These are phyloP conservation scores for Solanum dulcamara DNA, from an alignment of 257 asterid species.

Conservation along the genomic window DNA sequence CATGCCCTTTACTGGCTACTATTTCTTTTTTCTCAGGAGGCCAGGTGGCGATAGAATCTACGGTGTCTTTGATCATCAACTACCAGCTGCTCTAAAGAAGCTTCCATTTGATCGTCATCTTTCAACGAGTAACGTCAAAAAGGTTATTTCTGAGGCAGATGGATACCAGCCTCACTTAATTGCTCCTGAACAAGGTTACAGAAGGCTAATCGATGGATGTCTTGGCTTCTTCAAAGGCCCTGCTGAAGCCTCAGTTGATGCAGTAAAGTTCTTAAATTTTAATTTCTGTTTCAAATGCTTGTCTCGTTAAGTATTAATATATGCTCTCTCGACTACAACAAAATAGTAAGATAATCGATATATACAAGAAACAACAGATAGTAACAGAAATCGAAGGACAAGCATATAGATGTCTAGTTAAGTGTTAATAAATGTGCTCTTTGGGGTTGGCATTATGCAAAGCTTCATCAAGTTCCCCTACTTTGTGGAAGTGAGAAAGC, in stretches of 20 bases:
- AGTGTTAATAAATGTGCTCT: too few relatives aligned
- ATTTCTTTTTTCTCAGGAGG: slow-evolving; percentile 45
- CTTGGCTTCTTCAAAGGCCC: slow-evolving; percentile 96
- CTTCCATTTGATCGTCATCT: slow-evolving; percentile 97
- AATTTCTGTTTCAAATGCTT: not conserved
- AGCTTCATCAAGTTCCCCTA: not conserved
- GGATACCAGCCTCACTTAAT: slow-evolving; percentile 97
- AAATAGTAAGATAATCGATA: rapidly evolving
- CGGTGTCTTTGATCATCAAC: slow-evolving; percentile 88
- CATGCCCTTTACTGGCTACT: not conserved
- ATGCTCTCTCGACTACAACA: not conserved
- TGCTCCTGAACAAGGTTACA: slow-evolving; percentile 99
- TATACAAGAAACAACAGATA: not conserved
- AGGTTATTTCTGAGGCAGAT: slow-evolving; percentile 90
- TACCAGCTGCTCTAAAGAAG: slow-evolving; percentile 89
- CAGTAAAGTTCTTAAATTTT: slow-evolving; percentile 32
- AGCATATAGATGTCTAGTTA: not conserved
- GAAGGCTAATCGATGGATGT: slow-evolving; percentile 92
- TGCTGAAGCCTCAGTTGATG: slow-evolving; percentile 98
- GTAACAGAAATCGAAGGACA: not conserved
- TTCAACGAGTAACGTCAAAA: slow-evolving; percentile 68
- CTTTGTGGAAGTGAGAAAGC: too few relatives aligned
- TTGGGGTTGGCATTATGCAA: not conserved
- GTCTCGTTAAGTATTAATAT: not conserved
- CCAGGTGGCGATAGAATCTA: slow-evolving; percentile 91